Conservation (phyloP, 805 yeast genomes). For the Yamadazyma nakazawae region DNA sequence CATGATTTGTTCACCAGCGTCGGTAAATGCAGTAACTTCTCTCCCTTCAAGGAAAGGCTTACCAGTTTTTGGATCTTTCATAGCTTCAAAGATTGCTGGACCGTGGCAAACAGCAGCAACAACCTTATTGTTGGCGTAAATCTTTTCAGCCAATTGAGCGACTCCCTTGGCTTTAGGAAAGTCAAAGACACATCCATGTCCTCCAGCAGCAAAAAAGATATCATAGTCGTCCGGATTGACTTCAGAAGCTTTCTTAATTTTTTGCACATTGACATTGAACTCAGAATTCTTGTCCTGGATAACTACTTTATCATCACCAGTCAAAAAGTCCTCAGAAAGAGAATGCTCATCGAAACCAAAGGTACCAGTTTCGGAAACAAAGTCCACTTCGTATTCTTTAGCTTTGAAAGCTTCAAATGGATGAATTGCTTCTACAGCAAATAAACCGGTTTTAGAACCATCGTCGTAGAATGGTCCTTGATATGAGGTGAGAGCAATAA, state of each 20-base stretch:
- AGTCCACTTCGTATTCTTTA: conserved; percentile 51
- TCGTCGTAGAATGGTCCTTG: conserved; percentile 50
- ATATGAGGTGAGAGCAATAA: conserved; percentile 44
- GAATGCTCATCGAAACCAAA: conserved; percentile 62
- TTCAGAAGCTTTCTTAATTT: conserved; percentile 47
- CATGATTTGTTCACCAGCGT: conserved; percentile 45
- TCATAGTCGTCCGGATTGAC: conserved; percentile 48
- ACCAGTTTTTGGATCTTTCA: conserved; percentile 42
- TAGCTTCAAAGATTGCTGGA: conserved; percentile 52
- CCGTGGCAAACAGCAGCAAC: conserved; percentile 70
- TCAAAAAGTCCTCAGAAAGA: conserved; percentile 29
- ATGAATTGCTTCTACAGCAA: conserved; percentile 55
- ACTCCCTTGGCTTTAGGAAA: conserved; percentile 50
- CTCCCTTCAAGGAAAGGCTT: conserved; percentile 48
- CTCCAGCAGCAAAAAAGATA: conserved; percentile 61
- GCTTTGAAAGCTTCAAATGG: conserved; percentile 49
- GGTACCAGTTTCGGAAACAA: conserved; percentile 58
- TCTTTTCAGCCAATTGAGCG: conserved; percentile 42
- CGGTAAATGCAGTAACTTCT: conserved; percentile 59
- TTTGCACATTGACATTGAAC: conserved; percentile 35
- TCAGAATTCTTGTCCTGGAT: conserved; percentile 37
- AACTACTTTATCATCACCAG: conserved; percentile 41
- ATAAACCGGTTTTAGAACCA: conserved; percentile 61
- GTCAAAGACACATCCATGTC: conserved; percentile 62
- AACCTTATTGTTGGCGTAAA: conserved; percentile 52